Conservation (phyloP, 2,329 filamentous ascomycete genomes). For the Alternaria brassicae region DNA sequence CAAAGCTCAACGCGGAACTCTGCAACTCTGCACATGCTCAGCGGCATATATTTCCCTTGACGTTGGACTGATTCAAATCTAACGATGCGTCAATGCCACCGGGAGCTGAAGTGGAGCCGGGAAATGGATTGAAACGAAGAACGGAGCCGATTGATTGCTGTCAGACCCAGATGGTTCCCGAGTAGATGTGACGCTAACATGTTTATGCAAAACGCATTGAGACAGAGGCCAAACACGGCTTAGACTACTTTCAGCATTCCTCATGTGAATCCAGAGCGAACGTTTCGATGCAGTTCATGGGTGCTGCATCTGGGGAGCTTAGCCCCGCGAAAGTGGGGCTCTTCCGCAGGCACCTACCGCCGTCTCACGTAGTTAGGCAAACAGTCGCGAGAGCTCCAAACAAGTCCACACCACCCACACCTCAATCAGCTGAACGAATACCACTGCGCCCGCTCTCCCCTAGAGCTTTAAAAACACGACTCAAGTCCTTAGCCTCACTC, state of each 20-base stretch:
- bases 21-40: neutral
- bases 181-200: neutral
- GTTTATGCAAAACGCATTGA: neutral
- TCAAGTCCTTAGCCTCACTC: neutral
- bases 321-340: constrained; percentile 18
- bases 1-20: neutral
- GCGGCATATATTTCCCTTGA: neutral
- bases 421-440: neutral
- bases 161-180: neutral
- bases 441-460: neutral
- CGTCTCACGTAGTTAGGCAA: constrained; percentile 20
- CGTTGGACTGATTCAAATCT: neutral
- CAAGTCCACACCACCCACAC: neutral
- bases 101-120: neutral
- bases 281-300: constrained; percentile 1
- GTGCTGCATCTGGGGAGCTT: constrained; percentile 9
- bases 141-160: neutral
- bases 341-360: constrained; percentile 28
- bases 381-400: constrained; percentile 16
- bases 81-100: neutral
- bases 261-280: neutral
- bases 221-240: neutral
- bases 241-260: neutral
- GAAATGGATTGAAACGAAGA: neutral
- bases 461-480: neutral